These are phyloP conservation scores for Blastocystis sp. DNA, from an alignment of 352 stramenopile species.

Conservation along the genomic window DNA sequence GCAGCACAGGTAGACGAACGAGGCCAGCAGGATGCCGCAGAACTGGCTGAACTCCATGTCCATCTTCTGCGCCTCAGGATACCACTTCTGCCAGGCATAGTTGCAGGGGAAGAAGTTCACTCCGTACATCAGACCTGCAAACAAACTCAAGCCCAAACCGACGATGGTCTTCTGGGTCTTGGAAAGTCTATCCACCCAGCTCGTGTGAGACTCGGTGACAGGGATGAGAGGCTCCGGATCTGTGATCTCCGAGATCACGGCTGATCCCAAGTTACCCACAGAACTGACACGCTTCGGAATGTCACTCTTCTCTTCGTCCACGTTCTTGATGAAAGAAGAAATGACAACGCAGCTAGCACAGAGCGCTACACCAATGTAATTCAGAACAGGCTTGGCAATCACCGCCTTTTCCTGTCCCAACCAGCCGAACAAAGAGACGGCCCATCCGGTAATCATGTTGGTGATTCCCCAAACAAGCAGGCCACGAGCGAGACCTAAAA, in stretches of 20 bases:
- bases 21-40: conserved; percentile 64
- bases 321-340: conserved; percentile 62
- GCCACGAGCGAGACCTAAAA: conserved; percentile 48
- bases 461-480: conserved; percentile 64
- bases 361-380: conserved; percentile 63
- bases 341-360: conserved; percentile 60
- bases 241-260: neutral
- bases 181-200: conserved; percentile 61
- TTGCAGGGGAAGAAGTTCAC: conserved; percentile 63
- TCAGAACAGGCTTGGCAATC: conserved; percentile 59
- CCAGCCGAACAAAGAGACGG: conserved; percentile 58
- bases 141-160: conserved; percentile 44
- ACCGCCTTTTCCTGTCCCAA: conserved; percentile 53
- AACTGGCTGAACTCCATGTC: conserved; percentile 65
- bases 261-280: conserved; percentile 60
- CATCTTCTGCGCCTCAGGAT: conserved; percentile 60
- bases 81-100: conserved; percentile 57
- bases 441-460: conserved; percentile 65
- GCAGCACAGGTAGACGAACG: conserved; percentile 64
- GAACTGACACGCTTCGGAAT: conserved; percentile 52
- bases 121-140: conserved; percentile 64
- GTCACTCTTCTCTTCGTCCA: conserved; percentile 43
- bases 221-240: conserved; percentile 47
- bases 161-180: conserved; percentile 56
- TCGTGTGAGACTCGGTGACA: conserved; percentile 12